Conservation (phyloP, 768 basidiomycete species). For the Neoboletus brunneissimus region DNA sequence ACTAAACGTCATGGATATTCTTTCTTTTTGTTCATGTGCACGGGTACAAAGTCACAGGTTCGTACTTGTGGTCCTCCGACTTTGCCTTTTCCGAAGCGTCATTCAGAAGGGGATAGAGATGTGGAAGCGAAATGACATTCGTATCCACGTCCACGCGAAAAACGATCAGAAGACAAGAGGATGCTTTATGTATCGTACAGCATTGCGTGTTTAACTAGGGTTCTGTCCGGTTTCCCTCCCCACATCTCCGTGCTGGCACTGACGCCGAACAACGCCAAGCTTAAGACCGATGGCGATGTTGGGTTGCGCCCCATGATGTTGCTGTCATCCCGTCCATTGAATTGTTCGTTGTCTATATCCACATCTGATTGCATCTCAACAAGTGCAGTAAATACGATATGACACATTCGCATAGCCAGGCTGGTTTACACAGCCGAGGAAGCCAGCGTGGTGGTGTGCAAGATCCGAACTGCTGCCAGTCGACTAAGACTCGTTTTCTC, state of each 20-base stretch:
- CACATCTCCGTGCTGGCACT: background rate
- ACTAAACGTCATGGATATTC: background rate
- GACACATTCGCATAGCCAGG: background rate
- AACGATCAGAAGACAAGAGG: background rate
- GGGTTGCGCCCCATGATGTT: background rate
- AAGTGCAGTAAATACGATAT: background rate
- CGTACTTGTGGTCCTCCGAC: background rate
- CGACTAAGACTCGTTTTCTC: background rate
- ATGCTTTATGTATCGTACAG: background rate
- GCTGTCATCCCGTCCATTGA: background rate
- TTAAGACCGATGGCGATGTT: background rate
- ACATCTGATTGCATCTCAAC: background rate
- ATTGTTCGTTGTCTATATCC: background rate
- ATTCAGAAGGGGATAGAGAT: background rate
- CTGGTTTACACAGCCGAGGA: background rate
- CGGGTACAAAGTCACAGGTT: too few species aligned
- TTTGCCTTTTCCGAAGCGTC: background rate
- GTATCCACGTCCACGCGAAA: background rate
- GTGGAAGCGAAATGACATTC: background rate
- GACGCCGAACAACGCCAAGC: background rate
- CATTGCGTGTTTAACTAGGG: background rate
- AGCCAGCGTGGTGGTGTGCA: too few species aligned
- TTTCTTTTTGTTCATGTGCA: background rate
- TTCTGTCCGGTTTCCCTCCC: background rate
- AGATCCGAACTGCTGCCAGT: background rate